Evolutionary conservation across 2,329 filamentous ascomycete species (phyloP), one percentile per base, ranked within the genome.

Genomic region (Aspergillus viridinutans): DNA sequence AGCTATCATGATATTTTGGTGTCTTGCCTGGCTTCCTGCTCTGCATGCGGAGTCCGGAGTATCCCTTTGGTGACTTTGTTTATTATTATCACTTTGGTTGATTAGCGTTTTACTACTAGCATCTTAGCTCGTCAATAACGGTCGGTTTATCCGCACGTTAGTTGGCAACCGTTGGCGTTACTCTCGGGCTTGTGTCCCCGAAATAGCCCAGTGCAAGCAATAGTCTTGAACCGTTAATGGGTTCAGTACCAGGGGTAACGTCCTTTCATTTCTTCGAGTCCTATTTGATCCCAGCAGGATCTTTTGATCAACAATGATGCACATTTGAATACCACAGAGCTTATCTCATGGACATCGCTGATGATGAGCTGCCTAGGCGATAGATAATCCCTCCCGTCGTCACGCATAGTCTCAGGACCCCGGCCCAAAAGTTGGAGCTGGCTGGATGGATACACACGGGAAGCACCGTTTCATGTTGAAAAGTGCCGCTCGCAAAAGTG

Each of bases 381-480:
- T 38, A 17, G 32, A 38, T 7, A 1, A 38, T 38, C 32, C 12
- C 32, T 14, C 17, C 14, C 5, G 14, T 17, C 5, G 14, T 38
- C 32, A 38, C 32, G 5, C 14, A 17, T 2, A 38, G 14, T 17
- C 14, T 17, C 32, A 6, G 32, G 4, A 6, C 1, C 14, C 14
- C 32, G 7, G 14, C 32, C 3, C 7, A 6, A 17, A 7, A 38
- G 32, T 38, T 38, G 32, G 32, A 38, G 4, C 14, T 35, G 32
- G 17, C 32, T 38, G 14, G 14, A 17, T 38, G 14, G 14, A 17
- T 38, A 47, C 26, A 54, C 53, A 61, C 54, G 54, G 59, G 50
- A 60, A 38, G 53, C 38, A 45, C 55, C 56, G 64, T 67, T 67
- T 67, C 61, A 61, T 29, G 49, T 63, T 65, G 58, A 59, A 60